Evolutionary conservation across 176 grass and related monocot genomes (phyloP).

Genomic region (Miscanthus lutarioriparius): DNA sequence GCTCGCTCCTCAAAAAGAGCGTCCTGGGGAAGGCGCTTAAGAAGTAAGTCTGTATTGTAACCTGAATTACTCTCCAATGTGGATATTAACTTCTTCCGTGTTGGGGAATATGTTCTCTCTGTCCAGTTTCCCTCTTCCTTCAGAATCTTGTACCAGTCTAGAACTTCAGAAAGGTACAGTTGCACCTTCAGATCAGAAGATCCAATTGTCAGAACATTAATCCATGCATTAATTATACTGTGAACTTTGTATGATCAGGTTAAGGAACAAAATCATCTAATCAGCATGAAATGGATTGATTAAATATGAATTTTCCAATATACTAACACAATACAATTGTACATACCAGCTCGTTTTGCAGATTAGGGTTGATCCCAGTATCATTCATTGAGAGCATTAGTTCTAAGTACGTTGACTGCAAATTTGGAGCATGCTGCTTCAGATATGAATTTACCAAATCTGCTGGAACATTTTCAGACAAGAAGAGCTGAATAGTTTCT

Average conservation of each 20-base stretch:
- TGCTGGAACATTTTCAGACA: slow-evolving; percentile 96
- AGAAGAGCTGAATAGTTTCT: slow-evolving; percentile 97
- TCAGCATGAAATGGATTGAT: slow-evolving; percentile 25
- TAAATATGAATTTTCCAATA: background rate
- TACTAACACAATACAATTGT: slow-evolving; percentile 20
- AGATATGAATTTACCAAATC: slow-evolving; percentile 99
- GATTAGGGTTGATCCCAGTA: slow-evolving; percentile 86
- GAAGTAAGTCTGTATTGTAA: slow-evolving; percentile 83
- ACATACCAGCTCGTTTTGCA: slow-evolving; percentile 97
- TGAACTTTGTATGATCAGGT: slow-evolving; percentile 22
- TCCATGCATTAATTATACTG: background rate
- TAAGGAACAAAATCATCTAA: slow-evolving; percentile 36
- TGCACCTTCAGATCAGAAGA: slow-evolving; percentile 71
- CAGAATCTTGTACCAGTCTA: slow-evolving; percentile 84
- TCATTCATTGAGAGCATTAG: slow-evolving; percentile 96
- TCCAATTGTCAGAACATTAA: slow-evolving; percentile 23
- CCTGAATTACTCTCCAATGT: slow-evolving; percentile 86
- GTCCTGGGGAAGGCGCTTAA: slow-evolving; percentile 84
- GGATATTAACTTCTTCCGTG: slow-evolving; percentile 87
- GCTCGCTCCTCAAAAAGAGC: slow-evolving; percentile 94
- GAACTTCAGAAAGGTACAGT: slow-evolving; percentile 96
- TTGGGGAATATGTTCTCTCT: slow-evolving; percentile 81
- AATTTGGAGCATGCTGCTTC: slow-evolving; percentile 91
- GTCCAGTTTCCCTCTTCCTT: slow-evolving; percentile 90
- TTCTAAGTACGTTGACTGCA: slow-evolving; percentile 98